A percentile compares a stretch with the other conserved stretches of the same genome.
Conservation (phyloP, 257 asterid species). For the Dorcoceras hygrometricum region DNA sequence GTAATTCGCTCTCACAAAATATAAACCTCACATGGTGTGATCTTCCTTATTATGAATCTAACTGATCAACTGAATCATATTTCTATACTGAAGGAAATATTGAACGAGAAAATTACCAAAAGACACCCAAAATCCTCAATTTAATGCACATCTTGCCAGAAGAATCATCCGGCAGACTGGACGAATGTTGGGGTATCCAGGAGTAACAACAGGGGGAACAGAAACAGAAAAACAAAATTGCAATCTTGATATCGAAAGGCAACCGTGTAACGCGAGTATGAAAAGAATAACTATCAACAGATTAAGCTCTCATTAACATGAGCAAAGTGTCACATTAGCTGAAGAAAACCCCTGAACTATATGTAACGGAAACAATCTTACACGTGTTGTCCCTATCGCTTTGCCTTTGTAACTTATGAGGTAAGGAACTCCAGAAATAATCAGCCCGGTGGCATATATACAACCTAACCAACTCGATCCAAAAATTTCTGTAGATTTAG, state of each 20-base stretch:
- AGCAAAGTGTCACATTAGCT: slow-evolving; percentile 29
- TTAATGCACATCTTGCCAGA: too few relatives aligned
- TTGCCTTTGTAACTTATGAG: slow-evolving; percentile 41
- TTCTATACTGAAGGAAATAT: too few relatives aligned
- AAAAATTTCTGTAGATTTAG: slow-evolving; percentile 40
- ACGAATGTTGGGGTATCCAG: neutral
- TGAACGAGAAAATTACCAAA: too few relatives aligned
- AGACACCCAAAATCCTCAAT: too few relatives aligned
- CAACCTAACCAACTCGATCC: slow-evolving; percentile 44
- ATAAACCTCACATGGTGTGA: too few relatives aligned
- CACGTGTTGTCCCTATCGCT: slow-evolving; percentile 35
- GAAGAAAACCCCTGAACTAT: slow-evolving; percentile 37
- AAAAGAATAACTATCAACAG: slow-evolving; percentile 26
- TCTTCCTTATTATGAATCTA: too few relatives aligned
- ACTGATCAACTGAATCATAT: too few relatives aligned
- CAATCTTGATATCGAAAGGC: neutral
- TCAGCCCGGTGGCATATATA: slow-evolving; percentile 51
- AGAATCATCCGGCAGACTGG: too few relatives aligned
- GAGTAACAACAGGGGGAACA: neutral
- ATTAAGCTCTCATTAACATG: slow-evolving; percentile 22
- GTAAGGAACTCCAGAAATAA: slow-evolving; percentile 39
- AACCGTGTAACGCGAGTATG: neutral
- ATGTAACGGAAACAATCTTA: slow-evolving; percentile 45
- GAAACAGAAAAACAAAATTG: too few relatives aligned
- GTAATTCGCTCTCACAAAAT: too few relatives aligned